phyloP scores from a whole-genome alignment of 305 asterid species.

The Nicotiana rustica region DNA sequence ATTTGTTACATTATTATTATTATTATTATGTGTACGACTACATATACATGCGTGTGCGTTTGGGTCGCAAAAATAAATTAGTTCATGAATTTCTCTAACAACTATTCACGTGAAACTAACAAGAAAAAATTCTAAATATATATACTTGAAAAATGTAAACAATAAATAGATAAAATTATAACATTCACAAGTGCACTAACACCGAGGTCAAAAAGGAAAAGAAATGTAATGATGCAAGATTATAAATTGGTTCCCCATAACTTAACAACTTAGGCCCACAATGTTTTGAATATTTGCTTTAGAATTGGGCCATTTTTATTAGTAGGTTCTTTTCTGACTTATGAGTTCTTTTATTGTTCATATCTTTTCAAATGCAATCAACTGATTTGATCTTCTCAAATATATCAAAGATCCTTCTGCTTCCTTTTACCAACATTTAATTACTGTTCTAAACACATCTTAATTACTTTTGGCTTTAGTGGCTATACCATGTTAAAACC shows the following conservation, averaged over 20 bases:
- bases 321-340: neutral
- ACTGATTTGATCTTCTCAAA: neutral
- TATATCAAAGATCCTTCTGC: neutral
- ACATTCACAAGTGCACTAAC: conserved; percentile 32
- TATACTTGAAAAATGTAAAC: neutral
- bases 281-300: neutral
- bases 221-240: neutral
- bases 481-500: conserved; percentile 15
- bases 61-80: neutral
- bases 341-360: neutral
- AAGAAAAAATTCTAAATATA: neutral
- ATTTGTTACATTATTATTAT: no score
- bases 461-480: neutral
- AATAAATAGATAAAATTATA: neutral
- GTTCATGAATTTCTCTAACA: neutral
- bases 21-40: no score
- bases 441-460: neutral
- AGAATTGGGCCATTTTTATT: neutral
- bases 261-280: conserved; percentile 12
- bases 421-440: neutral
- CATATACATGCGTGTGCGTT: no score
- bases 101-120: conserved; percentile 21
- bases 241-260: conserved; percentile 26
- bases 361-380: neutral
- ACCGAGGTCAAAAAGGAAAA: conserved; percentile 28